Evolutionary conservation across 371 early-diverging fungal genomes (phyloP), one percentile per base, ranked within the genome.

Genomic region (Blakeslea trispora): DNA sequence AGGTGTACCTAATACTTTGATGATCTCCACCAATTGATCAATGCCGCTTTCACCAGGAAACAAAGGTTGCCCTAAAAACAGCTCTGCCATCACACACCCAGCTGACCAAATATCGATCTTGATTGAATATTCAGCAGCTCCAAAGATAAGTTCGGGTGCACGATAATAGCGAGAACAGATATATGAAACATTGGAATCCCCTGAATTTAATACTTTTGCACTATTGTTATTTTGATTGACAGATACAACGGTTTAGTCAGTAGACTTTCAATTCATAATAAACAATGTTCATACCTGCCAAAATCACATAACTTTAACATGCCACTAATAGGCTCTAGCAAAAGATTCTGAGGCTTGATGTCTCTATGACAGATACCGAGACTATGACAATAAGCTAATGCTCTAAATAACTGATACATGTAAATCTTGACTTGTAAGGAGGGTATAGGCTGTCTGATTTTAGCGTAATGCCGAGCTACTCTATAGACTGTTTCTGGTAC

Each of bases 301-400:
- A 99, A 96, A 75, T 99, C 99, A 71, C 98, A 97, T 35, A 99
- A 81, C 69, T 98, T 99, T 52, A 98, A 74, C 37, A 94, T 83
- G 28, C 96, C 95, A 8, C 85, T 85, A 23, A 77, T 64, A 47
- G 92, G 91, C 69, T 98, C 90, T 44, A 99, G 81, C 34, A 99
- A 85, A 69, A 99, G 77, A 71, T 99, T 99, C 70, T 98, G 99
- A 50, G 99, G 99, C 78, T 99, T 99, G 69, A 99, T 96, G 71
- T 99, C 99, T 52, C 99, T 84, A 59, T 84, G 85, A 54, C 85
- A 84, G 41, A 90, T 96, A 31, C 99, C 99, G 55, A 91, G 75
- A 18, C 94, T 83, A 75, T 99, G 99, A 65, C 93, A 91, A 68
- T 98, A 96, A 45, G 94, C 94, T 45, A 99, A 81, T 43, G 97